Conservation (phyloP, 306 rosid genomes). For the Malus sylvestris region DNA sequence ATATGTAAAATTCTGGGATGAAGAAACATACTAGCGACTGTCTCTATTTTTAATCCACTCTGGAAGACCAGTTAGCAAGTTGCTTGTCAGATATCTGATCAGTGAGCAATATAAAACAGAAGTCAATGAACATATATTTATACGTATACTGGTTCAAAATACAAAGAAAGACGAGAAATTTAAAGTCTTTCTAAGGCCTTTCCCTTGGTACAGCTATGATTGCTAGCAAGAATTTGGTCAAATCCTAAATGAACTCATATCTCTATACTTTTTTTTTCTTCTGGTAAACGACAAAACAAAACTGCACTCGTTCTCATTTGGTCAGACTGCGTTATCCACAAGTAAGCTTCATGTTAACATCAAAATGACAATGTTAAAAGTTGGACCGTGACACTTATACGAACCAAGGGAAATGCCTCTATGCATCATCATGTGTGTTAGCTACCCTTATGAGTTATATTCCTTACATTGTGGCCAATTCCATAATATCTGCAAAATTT, state of each 20-base stretch:
- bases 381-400: neutral
- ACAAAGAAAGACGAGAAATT: neutral
- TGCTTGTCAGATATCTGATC: slow-evolving; percentile 21
- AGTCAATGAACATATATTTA: neutral
- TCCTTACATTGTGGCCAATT: slow-evolving; percentile 18
- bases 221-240: too few species aligned
- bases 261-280: neutral
- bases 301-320: neutral
- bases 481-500: neutral
- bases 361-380: neutral
- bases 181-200: neutral
- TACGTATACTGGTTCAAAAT: neutral
- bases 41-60: slow-evolving; percentile 17
- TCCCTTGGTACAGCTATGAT: neutral
- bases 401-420: neutral
- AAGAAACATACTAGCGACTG: slow-evolving; percentile 18
- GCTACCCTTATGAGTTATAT: neutral
- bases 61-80: slow-evolving; percentile 18
- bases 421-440: neutral
- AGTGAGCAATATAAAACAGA: neutral
- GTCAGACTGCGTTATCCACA: neutral
- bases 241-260: neutral
- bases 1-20: neutral
- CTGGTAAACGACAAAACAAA: neutral
- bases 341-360: neutral